These are phyloP conservation scores for Chaetomium globosum DNA, from an alignment of 2,329 filamentous ascomycete genomes.

Conservation along the genomic window DNA sequence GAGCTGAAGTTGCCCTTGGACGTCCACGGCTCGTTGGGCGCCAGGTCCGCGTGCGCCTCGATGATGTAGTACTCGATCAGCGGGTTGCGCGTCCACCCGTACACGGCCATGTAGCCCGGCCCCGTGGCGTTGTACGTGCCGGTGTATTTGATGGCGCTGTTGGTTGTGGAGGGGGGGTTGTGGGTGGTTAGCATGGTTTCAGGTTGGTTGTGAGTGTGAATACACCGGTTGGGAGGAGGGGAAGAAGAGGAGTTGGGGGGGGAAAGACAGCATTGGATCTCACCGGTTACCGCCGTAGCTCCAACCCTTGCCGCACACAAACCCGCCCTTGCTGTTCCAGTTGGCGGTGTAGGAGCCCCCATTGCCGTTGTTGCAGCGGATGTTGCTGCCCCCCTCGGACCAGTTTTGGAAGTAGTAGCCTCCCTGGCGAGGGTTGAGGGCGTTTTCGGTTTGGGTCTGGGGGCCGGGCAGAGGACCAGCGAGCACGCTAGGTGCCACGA, in stretches of 20 bases:
- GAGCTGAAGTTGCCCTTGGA: slow-evolving; percentile 54
- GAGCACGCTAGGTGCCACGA: slow-evolving; percentile 12
- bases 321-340: slow-evolving; percentile 54
- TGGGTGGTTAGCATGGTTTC: not conserved
- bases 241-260: not conserved
- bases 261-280: slow-evolving; percentile 18
- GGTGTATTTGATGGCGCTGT: slow-evolving; percentile 43
- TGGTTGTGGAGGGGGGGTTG: not conserved
- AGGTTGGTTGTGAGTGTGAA: too few relatives aligned
- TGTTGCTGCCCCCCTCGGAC: slow-evolving; percentile 48
- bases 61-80: slow-evolving; percentile 64
- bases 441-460: slow-evolving; percentile 26
- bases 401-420: slow-evolving; percentile 49
- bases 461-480: slow-evolving; percentile 10
- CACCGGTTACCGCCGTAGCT: slow-evolving; percentile 55
- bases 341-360: slow-evolving; percentile 48
- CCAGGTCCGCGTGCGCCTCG: slow-evolving; percentile 55
- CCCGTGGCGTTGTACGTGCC: slow-evolving; percentile 46
- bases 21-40: slow-evolving; percentile 51
- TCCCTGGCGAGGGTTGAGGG: slow-evolving; percentile 23
- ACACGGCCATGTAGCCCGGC: slow-evolving; percentile 56
- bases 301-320: slow-evolving; percentile 64
- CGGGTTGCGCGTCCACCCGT: slow-evolving; percentile 58
- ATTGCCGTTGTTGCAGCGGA: slow-evolving; percentile 47
- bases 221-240: too few relatives aligned